These are phyloP conservation scores for Ogataea allantospora DNA, from an alignment of 805 yeast species.

Conservation along the genomic window DNA sequence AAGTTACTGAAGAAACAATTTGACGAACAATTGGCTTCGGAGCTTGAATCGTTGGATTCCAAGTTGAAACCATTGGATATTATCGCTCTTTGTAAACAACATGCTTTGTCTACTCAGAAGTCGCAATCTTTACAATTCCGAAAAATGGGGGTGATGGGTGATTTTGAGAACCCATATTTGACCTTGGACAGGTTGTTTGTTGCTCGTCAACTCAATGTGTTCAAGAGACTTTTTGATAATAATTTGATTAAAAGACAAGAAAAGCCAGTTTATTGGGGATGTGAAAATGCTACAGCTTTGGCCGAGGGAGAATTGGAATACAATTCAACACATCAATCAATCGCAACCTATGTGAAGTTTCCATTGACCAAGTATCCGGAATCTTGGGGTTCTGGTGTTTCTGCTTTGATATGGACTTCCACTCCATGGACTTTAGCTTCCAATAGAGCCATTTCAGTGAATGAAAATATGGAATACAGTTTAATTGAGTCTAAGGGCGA, in stretches of 20 bases:
- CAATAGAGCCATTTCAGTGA: slow-evolving; percentile 77
- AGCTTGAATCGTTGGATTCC: slow-evolving; percentile 11
- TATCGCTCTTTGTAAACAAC: slow-evolving; percentile 61
- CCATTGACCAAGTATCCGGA: slow-evolving; percentile 40
- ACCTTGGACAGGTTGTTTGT: slow-evolving; percentile 77
- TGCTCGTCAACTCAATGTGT: slow-evolving; percentile 67
- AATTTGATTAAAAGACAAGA: slow-evolving; percentile 78
- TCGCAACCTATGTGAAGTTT: slow-evolving; percentile 67
- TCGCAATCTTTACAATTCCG: slow-evolving; percentile 64
- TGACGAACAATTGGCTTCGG: slow-evolving; percentile 11
- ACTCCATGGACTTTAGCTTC: slow-evolving; percentile 98
- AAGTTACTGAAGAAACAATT: slow-evolving; percentile 24
- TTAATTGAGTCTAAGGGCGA: slow-evolving; percentile 41
- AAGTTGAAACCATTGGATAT: slow-evolving; percentile 48
- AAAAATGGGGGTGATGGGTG: slow-evolving; percentile 77
- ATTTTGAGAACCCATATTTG: slow-evolving; percentile 69
- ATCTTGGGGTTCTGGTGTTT: slow-evolving; percentile 27
- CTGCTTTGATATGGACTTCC: slow-evolving; percentile 86
- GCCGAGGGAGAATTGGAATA: slow-evolving; percentile 97
- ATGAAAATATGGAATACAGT: slow-evolving; percentile 57
- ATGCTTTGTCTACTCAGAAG: slow-evolving; percentile 67
- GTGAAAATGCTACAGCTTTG: slow-evolving; percentile 87
- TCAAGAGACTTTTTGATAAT: slow-evolving; percentile 59
- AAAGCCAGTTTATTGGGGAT: slow-evolving; percentile 97
- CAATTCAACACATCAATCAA: slow-evolving; percentile 65